Evolutionary conservation across 2,329 filamentous ascomycete genomes (phyloP), one percentile per base, ranked within the genome.

Genomic region (Onygenales sp.): DNA sequence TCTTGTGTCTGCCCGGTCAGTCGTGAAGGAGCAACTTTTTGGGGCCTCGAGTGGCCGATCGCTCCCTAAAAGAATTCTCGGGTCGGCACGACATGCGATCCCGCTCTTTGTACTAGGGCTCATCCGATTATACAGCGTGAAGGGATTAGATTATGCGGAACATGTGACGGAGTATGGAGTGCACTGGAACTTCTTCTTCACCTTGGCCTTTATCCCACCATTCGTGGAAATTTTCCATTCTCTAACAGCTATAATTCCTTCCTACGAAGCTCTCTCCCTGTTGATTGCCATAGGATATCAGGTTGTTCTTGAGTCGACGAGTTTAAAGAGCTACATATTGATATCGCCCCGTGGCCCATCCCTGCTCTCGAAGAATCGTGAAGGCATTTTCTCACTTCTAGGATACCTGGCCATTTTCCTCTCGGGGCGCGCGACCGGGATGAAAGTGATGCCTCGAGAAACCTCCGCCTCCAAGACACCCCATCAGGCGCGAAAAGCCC

Each of bases 181-280:
- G 8, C 93, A 98, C 70, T 98, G 93, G 93, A 98, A 98, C 70
- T 98, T 98, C 71, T 98, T 98, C 78, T 97, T 97, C 72, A 98
- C 93, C 0, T 77, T 98, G 8, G 91, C 84, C 5, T 80, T 96
- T 47, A 74, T 98, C 27, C 89, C 92, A 0, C 91, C 91, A 0
- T 95, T 95, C 63, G 84, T 95, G 51, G 90, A 92, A 32, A 68
- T 93, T 0, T 88, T 92, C 56, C 88, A 94, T 66, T 80, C 86
- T 0, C 73, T 84, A 0, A 80, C 92, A 54, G 75, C 78, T 13
- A 64, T 86, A 53, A 71, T 95, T 3, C 87, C 87, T 2, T 92
- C 87, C 0, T 92, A 89, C 64, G 85, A 89, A 13, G 75, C 81
- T 1, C 78, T 96, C 32, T 84, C 89, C 0, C 72, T 95, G 53